Evolutionary conservation across 2,329 filamentous ascomycete species (phyloP).

Genomic region (Trichoderma citrinoviride): DNA sequence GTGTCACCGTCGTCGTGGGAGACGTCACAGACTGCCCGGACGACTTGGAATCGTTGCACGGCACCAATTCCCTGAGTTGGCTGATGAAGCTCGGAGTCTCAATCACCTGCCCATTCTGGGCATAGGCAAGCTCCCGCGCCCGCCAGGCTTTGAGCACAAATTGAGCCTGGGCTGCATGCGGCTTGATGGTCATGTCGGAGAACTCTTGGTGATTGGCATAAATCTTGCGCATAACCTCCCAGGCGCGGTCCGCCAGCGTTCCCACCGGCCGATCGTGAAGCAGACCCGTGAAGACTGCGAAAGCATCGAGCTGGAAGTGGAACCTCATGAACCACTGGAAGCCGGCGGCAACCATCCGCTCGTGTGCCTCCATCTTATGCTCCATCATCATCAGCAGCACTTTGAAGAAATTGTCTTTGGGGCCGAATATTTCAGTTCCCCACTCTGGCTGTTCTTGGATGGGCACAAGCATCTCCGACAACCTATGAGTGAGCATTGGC

Average conservation of each 20-base stretch:
- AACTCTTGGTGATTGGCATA: conserved; percentile 52
- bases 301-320: conserved; percentile 56
- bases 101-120: conserved; percentile 37
- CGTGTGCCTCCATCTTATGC: conserved; percentile 46
- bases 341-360: conserved; percentile 42
- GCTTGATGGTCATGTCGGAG: conserved; percentile 47
- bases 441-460: conserved; percentile 48
- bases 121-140: conserved; percentile 45
- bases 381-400: conserved; percentile 50
- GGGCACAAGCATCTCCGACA: conserved; percentile 48
- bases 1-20: conserved; percentile 31
- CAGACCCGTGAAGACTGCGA: conserved; percentile 54
- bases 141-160: conserved; percentile 54
- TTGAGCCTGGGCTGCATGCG: conserved; percentile 45
- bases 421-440: conserved; percentile 48
- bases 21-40: conserved; percentile 32
- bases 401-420: conserved; percentile 56
- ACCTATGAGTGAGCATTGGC: conserved; percentile 48
- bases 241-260: conserved; percentile 52
- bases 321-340: conserved; percentile 56
- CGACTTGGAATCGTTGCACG: conserved; percentile 38
- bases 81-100: conserved; percentile 47
- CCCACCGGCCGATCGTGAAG: conserved; percentile 50
- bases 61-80: conserved; percentile 44
- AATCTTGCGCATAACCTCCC: conserved; percentile 46